Conservation (phyloP, 805 yeast genomes). For the Kluyveromyces nonfermentans region DNA sequence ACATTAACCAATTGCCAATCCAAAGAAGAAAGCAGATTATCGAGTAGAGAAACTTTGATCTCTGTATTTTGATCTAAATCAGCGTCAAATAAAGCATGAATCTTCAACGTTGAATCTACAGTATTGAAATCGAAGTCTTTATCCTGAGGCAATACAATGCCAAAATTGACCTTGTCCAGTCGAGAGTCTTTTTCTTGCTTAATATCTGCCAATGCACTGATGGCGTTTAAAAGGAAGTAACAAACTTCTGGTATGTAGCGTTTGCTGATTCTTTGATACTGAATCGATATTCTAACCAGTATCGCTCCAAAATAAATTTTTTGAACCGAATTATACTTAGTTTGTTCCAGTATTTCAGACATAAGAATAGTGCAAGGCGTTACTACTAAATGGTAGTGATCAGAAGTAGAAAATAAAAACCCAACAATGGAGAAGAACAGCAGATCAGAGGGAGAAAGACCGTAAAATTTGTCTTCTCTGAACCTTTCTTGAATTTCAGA, state of each 20-base stretch:
- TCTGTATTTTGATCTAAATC: constrained; percentile 24
- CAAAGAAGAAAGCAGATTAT: constrained; percentile 25
- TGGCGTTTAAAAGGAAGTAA: constrained; percentile 45
- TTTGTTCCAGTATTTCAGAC: constrained; percentile 56
- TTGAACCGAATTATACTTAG: constrained; percentile 32
- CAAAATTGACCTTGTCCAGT: constrained; percentile 16
- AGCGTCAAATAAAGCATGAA: constrained; percentile 20
- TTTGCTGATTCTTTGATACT: constrained; percentile 73
- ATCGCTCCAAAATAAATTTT: constrained; percentile 52
- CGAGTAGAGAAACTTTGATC: constrained; percentile 16
- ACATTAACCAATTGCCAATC: constrained; percentile 28
- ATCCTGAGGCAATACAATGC: constrained; percentile 8
- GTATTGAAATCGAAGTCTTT: constrained; percentile 1
- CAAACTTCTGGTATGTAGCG: constrained; percentile 75
- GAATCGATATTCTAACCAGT: constrained; percentile 52
- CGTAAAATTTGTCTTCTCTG: constrained; percentile 30
- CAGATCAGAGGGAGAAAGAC: constrained; percentile 41
- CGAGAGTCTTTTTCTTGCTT: neutral
- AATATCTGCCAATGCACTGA: constrained; percentile 29
- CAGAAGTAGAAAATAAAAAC: constrained; percentile 81
- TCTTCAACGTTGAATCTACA: constrained; percentile 8
- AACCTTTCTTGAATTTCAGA: constrained; percentile 47
- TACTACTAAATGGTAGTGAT: constrained; percentile 83
- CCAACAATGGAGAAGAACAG: constrained; percentile 67
- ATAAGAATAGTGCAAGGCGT: constrained; percentile 74